A percentile compares a stretch with the other conserved stretches of the same genome.
These are phyloP conservation scores for Pseudogymnoascus sp. DNA, from an alignment of 2,329 filamentous ascomycete genomes.

Conservation along the genomic window DNA sequence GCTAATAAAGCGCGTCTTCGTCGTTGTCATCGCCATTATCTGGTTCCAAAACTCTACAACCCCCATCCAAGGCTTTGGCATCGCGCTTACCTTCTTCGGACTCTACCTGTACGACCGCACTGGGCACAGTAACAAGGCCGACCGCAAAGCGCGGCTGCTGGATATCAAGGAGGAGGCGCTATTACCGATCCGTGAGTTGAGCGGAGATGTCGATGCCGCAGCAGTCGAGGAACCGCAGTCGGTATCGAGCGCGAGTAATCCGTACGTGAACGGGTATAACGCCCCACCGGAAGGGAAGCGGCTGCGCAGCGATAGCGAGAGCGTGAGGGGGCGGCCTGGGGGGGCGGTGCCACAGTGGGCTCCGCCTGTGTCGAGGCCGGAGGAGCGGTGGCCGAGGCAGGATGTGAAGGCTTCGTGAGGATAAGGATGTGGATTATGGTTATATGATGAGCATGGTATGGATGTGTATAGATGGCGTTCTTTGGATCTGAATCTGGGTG, in stretches of 20 bases:
- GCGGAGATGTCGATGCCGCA: slow-evolving; percentile 13
- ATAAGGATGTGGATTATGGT: neutral
- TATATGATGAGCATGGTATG: slow-evolving; percentile 7
- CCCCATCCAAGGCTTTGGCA: slow-evolving; percentile 71
- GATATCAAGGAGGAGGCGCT: slow-evolving; percentile 32
- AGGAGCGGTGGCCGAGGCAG: neutral
- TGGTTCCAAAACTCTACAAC: slow-evolving; percentile 95
- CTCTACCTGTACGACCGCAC: slow-evolving; percentile 94
- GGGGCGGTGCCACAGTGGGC: neutral
- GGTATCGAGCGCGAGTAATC: slow-evolving; percentile 16
- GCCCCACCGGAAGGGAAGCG: slow-evolving; percentile 14
- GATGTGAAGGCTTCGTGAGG: neutral
- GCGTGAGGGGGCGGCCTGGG: neutral
- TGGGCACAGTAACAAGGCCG: slow-evolving; percentile 77
- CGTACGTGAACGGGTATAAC: slow-evolving; percentile 12
- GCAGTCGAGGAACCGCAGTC: slow-evolving; percentile 13
- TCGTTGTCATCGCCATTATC: slow-evolving; percentile 86
- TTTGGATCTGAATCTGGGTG: slow-evolving; percentile 6
- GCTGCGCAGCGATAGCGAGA: slow-evolving; percentile 14
- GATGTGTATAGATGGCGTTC: slow-evolving; percentile 7
- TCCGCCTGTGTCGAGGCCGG: neutral
- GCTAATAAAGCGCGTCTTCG: slow-evolving; percentile 93
- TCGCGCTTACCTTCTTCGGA: slow-evolving; percentile 80
- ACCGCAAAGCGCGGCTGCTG: slow-evolving; percentile 67
- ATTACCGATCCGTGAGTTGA: slow-evolving; percentile 17